Percentiles rank a stretch among this genome's conserved stretches.
Evolutionary conservation across 1,284 basidiomycete species (phyloP).

Genomic region (Irpex sp.): DNA sequence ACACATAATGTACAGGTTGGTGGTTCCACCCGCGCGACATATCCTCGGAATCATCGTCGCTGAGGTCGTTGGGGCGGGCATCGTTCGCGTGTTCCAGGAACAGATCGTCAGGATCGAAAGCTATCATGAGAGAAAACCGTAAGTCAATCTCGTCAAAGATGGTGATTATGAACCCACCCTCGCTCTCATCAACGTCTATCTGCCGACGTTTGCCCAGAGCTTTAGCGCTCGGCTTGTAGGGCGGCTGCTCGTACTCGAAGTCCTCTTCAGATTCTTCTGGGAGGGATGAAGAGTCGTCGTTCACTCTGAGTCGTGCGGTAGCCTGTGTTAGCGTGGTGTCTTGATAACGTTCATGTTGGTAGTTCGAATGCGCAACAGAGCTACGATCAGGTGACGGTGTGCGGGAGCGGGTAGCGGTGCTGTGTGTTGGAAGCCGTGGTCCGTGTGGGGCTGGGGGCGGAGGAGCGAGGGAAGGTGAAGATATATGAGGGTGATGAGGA

Average conservation of each 20-base stretch:
- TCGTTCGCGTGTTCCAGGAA: conserved; percentile 36
- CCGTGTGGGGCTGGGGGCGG: conserved; percentile 67
- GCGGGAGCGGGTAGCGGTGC: conserved; percentile 41
- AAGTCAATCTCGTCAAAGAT: no score
- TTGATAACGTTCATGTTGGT: background rate
- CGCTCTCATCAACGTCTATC: conserved; percentile 39
- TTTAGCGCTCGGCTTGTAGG: conserved; percentile 62
- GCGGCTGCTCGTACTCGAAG: conserved; percentile 25
- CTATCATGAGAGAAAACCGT: conserved; percentile 15
- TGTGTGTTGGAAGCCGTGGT: conserved; percentile 54
- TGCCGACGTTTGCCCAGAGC: conserved; percentile 75
- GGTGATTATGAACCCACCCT: conserved; percentile 35
- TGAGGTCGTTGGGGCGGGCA: conserved; percentile 25
- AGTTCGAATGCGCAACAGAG: conserved; percentile 8
- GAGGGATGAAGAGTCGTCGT: conserved; percentile 11
- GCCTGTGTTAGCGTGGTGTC: conserved; percentile 3
- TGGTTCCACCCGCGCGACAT: conserved; percentile 21
- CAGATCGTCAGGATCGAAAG: conserved; percentile 41
- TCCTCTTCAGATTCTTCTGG: conserved; percentile 14
- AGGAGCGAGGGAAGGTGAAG: conserved; percentile 46
- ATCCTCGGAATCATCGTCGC: conserved; percentile 38
- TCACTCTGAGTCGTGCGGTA: conserved; percentile 12
- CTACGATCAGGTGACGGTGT: conserved; percentile 46
- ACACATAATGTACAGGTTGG: conserved; percentile 61
- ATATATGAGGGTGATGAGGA: conserved; percentile 15